A percentile compares a stretch with the other conserved stretches of the same genome.
phyloP scores from a whole-genome alignment of 2,329 filamentous ascomycete species.

The Colletotrichum theobromicola region DNA sequence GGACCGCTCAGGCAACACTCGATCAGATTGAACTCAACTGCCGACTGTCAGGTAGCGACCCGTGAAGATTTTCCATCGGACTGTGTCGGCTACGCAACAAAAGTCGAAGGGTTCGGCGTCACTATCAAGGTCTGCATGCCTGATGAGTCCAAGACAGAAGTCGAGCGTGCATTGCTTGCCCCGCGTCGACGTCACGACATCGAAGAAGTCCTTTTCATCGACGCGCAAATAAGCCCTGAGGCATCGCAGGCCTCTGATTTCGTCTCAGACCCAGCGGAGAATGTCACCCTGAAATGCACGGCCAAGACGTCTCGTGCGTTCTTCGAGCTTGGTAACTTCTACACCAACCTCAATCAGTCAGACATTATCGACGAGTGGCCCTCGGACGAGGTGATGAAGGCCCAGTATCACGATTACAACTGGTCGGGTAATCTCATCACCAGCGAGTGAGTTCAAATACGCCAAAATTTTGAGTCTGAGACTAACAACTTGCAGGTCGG shows the following conservation, averaged over 20 bases:
- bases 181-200: slow-evolving; percentile 10
- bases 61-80: slow-evolving; percentile 4
- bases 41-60: background rate
- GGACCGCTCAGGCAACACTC: slow-evolving; percentile 19
- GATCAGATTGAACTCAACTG: slow-evolving; percentile 14
- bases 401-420: slow-evolving; percentile 19
- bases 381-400: slow-evolving; percentile 11
- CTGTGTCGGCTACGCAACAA: slow-evolving; percentile 9
- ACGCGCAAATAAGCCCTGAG: background rate
- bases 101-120: slow-evolving; percentile 12
- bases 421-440: slow-evolving; percentile 16
- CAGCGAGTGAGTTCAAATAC: background rate
- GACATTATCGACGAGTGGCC: slow-evolving; percentile 6
- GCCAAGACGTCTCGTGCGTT: slow-evolving; percentile 12
- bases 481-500: background rate
- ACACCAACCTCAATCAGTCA: background rate
- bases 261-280: background rate
- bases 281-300: slow-evolving; percentile 13
- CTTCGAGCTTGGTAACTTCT: slow-evolving; percentile 18
- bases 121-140: slow-evolving; percentile 11
- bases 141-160: background rate
- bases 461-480: background rate
- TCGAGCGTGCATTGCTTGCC: background rate
- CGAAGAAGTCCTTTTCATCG: slow-evolving; percentile 8
- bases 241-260: background rate